Base-by-base conservation (phyloP, 345 rosid species). In the Cardiospermum halicacabum region DNA sequence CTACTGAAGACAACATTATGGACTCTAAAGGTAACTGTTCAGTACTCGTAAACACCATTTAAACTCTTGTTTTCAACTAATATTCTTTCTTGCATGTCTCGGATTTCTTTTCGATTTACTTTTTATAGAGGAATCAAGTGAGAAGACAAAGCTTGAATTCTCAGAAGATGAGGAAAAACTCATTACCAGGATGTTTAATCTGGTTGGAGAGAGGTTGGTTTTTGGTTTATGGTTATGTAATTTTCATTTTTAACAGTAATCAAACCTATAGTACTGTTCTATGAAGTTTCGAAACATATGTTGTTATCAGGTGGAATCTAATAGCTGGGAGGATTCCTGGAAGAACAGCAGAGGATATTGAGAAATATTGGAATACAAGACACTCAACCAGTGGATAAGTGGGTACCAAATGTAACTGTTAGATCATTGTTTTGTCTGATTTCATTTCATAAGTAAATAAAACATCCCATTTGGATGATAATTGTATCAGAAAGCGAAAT, bases 281-380 rank as follows among this genome's bases (percentile, higher is more conserved):
- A 24, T 24, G 11, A 37, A 32, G 50, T 10, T 50, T 68, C n/a
- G n/a, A 5, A 37, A 7, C 48, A n/a, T n/a, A n/a, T n/a, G n/a
- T 22, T 11, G 2, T 32, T 13, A 12, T 11, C 72, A 82, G 87
- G 75, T 82, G 87, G 85, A 53, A 72, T 62, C 66, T 85, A n/a
- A 85, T 85, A 34, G 89, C 89, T 43, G 85, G 89, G 60, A 82
- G 85, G 74, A 82, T 85, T 53, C 87, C 85, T 13, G 85, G 87
- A 30, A 80, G 85, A 69, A 82, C 81, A 16, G 80, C 85, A 1
- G 82, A 78, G 71, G 87, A 85, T 45, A 78, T 85, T 18, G 76
- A 82, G 69, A 68, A 78, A 62, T 78, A 82, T 55, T 78, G 87
- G 85, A 82, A 78, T 45, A 73, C 85, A 5, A 75, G 80, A 72